Conservation (phyloP, 2,329 filamentous ascomycete genomes). For the Pestalotiopsis sp. region DNA sequence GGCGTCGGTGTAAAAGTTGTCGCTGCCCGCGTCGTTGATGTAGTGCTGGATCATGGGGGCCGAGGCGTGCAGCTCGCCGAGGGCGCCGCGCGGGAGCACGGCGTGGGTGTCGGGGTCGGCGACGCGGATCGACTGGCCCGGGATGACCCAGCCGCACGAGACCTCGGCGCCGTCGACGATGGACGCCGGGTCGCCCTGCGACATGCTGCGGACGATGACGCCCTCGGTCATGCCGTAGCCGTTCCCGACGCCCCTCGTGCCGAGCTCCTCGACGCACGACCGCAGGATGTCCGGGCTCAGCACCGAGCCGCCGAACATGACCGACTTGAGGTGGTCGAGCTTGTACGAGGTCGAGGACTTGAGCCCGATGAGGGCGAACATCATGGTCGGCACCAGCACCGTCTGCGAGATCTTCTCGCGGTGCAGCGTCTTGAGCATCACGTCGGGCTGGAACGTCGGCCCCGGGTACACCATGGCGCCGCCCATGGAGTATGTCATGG, state of each 20-base stretch:
- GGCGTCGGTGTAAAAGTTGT: constrained; percentile 7
- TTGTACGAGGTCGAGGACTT: background rate
- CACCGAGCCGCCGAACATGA: constrained; percentile 7
- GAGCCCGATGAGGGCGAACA: constrained; percentile 5
- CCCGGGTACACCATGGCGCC: constrained; percentile 7
- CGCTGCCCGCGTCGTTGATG: background rate
- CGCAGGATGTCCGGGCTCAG: background rate
- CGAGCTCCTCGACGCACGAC: constrained; percentile 8
- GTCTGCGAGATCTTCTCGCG: constrained; percentile 10
- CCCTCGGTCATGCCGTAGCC: constrained; percentile 11
- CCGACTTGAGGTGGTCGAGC: constrained; percentile 3
- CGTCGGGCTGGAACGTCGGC: constrained; percentile 6
- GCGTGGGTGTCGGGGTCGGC: constrained; percentile 7
- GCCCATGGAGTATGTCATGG: background rate
- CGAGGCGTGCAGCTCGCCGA: constrained; percentile 9
- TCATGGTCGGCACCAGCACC: constrained; percentile 6
- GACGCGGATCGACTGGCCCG: background rate
- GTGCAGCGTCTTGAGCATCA: constrained; percentile 7
- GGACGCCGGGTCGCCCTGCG: background rate
- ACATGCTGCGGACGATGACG: background rate
- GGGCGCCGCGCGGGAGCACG: background rate
- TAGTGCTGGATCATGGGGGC: background rate
- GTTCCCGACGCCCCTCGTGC: background rate
- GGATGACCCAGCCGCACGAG: background rate
- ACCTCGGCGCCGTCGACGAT: constrained; percentile 9